Evolutionary conservation across 345 rosid species (phyloP), one percentile per base, ranked within the genome.

Genomic region (Draba incana): DNA sequence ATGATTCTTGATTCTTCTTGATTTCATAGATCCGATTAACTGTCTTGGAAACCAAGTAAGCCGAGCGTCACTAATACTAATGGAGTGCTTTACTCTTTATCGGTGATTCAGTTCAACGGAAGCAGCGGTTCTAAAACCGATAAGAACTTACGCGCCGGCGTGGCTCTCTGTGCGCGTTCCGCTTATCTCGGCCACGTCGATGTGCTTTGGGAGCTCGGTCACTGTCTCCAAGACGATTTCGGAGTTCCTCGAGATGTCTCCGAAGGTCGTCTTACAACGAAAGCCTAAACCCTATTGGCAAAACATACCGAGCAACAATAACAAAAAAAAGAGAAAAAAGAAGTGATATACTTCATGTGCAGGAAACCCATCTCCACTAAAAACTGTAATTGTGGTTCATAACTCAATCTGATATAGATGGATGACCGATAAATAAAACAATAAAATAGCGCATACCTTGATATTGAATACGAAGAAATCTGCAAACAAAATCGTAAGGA

Each of bases 81-180:
- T 88, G 82, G 93, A 50, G 90, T 90, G 3, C 81, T 88, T 0
- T 84, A 88, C 51, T 75, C 93, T 4, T 81, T 88, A 12, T 70
- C 88, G 1, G 80, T 87, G 41, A 82, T 87, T 52, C 93, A 87
- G 59, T 87, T 87, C 57, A 87, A 87, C 83, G 93, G 93, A 25
- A 88, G 93, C 38, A 87, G 93, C 5, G 85, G 80, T 44, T 77
- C 81, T 6, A 88, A 80, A 39, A 41, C 37, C 49, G 81, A 85
- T 10, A 88, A 80, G 33, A 81, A 88, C 52, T 78, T 88, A 25
- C 77, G 74, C 9, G 87, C 93, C 58, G 93, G 90, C 0, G 85
- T 85, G 3, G 81, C 88, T 7, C 66, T 87, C 2, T 85, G 90
- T 49, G 82, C 87, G 1, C 79, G 88, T 44, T 86, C 93, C 0